A percentile compares a stretch with the other conserved stretches of the same genome.
Evolutionary conservation across 495 filamentous ascomycete genomes (phyloP).

Genomic region (Penicillium herquei): DNA sequence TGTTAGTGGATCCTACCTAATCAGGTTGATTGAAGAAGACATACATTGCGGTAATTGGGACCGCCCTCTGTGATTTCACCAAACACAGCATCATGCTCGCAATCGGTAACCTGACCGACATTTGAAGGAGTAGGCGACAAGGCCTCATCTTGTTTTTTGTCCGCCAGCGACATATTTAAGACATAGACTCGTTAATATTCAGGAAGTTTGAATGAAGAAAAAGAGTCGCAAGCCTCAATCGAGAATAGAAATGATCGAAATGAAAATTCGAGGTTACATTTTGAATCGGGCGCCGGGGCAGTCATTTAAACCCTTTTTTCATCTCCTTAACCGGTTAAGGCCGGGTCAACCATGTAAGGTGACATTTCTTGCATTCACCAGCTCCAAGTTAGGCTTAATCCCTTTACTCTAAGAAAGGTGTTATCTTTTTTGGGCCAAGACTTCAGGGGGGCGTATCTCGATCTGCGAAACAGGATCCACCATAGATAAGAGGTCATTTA

Average conservation of each 20-base stretch:
- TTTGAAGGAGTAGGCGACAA: not conserved
- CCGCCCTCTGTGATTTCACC: slow-evolving; percentile 20
- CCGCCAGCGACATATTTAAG: not conserved
- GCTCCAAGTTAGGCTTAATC: too few species aligned
- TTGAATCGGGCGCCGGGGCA: not conserved
- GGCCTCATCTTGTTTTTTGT: not conserved
- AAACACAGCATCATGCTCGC: slow-evolving; percentile 20
- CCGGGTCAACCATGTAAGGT: not conserved
- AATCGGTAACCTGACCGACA: not conserved
- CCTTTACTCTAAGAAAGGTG: too few species aligned
- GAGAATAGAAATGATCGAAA: not conserved
- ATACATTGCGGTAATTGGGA: slow-evolving; percentile 22
- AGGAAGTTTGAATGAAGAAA: not conserved
- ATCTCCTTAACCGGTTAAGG: not conserved
- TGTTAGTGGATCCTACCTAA: not conserved
- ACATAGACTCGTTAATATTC: not conserved
- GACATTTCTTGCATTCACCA: too few species aligned
- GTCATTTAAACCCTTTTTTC: not conserved
- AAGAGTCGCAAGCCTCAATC: too few species aligned
- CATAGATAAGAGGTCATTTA: not conserved
- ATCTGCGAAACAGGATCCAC: not conserved
- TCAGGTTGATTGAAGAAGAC: not conserved
- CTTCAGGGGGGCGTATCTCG: not conserved
- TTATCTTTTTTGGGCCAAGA: not conserved
- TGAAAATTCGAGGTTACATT: not conserved